A percentile compares a stretch with the other conserved stretches of the same genome.
Conservation (phyloP, 2,329 filamentous ascomycete genomes). For the Pseudogymnoascus sp. region DNA sequence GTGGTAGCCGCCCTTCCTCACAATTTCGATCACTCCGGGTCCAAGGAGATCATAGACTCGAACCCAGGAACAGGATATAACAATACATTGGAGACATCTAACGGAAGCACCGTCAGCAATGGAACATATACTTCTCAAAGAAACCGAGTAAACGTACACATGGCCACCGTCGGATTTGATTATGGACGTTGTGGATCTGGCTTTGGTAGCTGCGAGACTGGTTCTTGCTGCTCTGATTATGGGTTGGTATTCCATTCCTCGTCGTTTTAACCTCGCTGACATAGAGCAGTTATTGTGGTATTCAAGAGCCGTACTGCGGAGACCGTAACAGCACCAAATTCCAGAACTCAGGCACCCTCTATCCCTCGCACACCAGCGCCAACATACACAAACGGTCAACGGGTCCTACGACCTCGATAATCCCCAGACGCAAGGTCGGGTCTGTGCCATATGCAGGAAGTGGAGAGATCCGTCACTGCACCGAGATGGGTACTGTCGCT, state of each 20-base stretch:
- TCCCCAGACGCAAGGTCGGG: neutral
- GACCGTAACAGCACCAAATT: neutral
- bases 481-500: conserved; percentile 51
- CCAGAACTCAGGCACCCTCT: neutral
- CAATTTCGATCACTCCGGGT: neutral
- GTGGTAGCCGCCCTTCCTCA: neutral
- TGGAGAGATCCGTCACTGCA: conserved; percentile 32
- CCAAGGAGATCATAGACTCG: neutral
- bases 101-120: neutral
- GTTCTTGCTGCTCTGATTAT: conserved; percentile 20
- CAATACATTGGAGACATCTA: neutral
- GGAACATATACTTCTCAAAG: neutral
- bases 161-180: neutral
- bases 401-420: neutral
- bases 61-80: neutral
- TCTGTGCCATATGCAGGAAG: neutral
- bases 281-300: neutral
- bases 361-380: neutral
- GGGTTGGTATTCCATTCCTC: neutral
- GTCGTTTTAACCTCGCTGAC: neutral
- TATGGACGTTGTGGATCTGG: conserved; percentile 19
- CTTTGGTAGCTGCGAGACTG: conserved; percentile 19
- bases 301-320: conserved; percentile 1
- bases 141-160: neutral
- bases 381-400: neutral